These are phyloP conservation scores for Calocera viscosa DNA, from an alignment of 768 basidiomycete species.

Conservation along the genomic window DNA sequence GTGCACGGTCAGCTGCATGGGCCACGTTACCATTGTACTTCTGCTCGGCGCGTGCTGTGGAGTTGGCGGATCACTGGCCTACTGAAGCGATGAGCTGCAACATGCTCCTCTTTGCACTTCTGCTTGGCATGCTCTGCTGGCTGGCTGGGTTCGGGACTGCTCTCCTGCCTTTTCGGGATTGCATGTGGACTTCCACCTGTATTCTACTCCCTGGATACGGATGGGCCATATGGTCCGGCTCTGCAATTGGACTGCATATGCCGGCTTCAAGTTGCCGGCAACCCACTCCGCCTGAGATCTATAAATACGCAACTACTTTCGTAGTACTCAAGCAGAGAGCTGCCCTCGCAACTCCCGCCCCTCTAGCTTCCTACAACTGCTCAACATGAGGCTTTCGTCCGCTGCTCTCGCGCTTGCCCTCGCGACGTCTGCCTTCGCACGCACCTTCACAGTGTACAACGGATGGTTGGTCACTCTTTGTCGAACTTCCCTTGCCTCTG, in stretches of 20 bases:
- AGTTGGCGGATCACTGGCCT: too few relatives aligned
- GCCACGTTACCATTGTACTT: too few relatives aligned
- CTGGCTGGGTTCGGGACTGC: too few relatives aligned
- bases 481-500: neutral
- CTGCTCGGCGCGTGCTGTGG: too few relatives aligned
- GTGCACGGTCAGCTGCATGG: neutral
- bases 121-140: too few relatives aligned
- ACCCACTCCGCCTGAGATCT: neutral
- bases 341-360: neutral
- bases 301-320: neutral
- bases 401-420: conserved; percentile 12
- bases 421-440: conserved; percentile 24
- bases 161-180: too few relatives aligned
- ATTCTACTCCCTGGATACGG: too few relatives aligned
- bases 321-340: neutral
- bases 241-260: neutral
- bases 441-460: conserved; percentile 51
- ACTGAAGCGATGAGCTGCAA: too few relatives aligned
- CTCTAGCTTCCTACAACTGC: neutral
- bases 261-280: neutral
- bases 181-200: too few relatives aligned
- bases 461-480: conserved; percentile 17
- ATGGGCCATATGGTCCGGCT: too few relatives aligned
- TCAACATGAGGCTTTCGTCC: neutral
- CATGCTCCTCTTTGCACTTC: too few relatives aligned